Base-by-base conservation (phyloP, 139 green algal species). In the Coelastrella sp. region DNA sequence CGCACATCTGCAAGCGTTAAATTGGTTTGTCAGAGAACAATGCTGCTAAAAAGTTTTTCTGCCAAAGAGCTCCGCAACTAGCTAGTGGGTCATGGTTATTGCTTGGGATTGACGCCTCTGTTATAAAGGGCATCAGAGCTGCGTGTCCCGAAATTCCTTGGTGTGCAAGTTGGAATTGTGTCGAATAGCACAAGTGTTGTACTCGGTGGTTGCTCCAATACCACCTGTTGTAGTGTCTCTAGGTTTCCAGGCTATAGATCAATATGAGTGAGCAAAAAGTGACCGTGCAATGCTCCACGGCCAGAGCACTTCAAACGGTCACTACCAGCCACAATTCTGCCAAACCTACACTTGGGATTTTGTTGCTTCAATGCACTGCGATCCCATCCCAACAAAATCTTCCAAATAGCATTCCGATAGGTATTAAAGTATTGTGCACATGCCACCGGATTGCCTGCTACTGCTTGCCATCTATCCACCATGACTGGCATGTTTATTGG, bases 361-460 rank as follows among this genome's bases (percentile, higher is more conserved):
- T 32, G 5, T n/a, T 66, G 57, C 17, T n/a, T 30, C 7, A 8
- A 9, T 17, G 17, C 8, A 34, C 57, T 17, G 5, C 21, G 21
- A 8, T 9, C 13, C 57, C 57, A 66, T 8, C 57, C 57, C 21
- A 32, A 30, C 8, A 66, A 30, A 9, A 71, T 27, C 5, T 71
- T 27, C 62, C 62, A 71, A 6, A 71, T 27, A 40, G 62, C 30
- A 43, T 11, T 5, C 5, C 25, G 5, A 11, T 41, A 71, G 15
- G n/a, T 41, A 23, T 71, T 27, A 27, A 40, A 71, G 40, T 38
- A 71, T 41, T 71, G 62, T 41, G 62, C 62, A 71, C 62, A 71
- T 5, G 62, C 62, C 5, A 71, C n/a, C n/a, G 62, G 62, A 13
- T 71, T 71, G 17, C 5, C 30, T 11, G 62, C 62, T 21, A 71